Evolutionary conservation across 2,329 filamentous ascomycete species (phyloP).

Genomic region (Aspergillus clavatus): DNA sequence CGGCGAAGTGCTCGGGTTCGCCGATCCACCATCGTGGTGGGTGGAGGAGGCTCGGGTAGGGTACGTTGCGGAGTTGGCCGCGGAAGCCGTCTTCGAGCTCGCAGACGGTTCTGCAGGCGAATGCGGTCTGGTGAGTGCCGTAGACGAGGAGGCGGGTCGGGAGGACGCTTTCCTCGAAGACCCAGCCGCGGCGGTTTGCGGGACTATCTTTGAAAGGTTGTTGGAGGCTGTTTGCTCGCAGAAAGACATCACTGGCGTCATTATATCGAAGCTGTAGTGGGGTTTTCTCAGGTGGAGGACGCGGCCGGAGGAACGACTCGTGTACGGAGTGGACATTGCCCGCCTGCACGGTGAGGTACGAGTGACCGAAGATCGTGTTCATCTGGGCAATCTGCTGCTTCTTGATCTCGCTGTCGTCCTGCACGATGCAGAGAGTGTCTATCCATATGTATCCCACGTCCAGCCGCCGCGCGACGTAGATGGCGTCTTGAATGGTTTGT

Average conservation of each 20-base stretch:
- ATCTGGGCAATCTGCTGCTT: neutral
- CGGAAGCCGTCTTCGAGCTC: neutral
- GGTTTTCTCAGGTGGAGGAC: neutral
- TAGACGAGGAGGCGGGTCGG: neutral
- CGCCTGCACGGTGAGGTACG: neutral
- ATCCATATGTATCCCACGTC: conserved; percentile 1
- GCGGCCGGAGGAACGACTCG: conserved; percentile 1
- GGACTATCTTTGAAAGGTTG: neutral
- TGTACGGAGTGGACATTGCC: neutral
- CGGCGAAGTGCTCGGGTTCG: neutral
- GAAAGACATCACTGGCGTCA: neutral
- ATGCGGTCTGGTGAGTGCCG: neutral
- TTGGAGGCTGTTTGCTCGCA: neutral
- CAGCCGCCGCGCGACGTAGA: neutral
- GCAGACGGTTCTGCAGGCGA: neutral
- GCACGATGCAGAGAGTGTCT: neutral
- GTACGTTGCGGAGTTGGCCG: neutral
- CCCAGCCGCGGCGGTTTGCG: neutral
- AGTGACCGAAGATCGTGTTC: neutral
- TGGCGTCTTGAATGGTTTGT: neutral
- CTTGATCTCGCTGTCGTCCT: neutral
- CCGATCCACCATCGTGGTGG: neutral
- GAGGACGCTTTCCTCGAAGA: neutral
- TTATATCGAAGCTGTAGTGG: neutral
- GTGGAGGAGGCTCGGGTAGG: neutral